phyloP scores from a whole-genome alignment of 139 green algal genomes.

The Chlamydomonas urium region DNA sequence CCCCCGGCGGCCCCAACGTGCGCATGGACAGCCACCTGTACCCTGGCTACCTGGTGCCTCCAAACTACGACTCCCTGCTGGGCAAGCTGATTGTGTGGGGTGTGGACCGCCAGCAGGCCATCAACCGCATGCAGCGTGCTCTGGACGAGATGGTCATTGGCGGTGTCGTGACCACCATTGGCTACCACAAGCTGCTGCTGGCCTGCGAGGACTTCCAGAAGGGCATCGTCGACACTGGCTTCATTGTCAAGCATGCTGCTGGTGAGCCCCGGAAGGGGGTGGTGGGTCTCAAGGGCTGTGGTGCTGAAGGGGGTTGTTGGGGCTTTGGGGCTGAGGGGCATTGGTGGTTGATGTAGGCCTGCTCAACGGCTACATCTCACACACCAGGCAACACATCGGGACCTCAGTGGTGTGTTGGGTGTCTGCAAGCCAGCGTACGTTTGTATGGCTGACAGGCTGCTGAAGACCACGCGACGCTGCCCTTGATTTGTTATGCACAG shows the following conservation, averaged over 20 bases:
- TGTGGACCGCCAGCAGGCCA: constrained; percentile 69
- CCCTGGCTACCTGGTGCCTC: constrained; percentile 89
- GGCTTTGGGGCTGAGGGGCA: too few species aligned
- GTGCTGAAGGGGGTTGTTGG: too few species aligned
- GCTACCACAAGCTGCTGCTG: constrained; percentile 88
- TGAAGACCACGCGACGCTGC: too few species aligned
- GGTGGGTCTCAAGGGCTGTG: too few species aligned
- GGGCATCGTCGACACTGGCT: constrained; percentile 74
- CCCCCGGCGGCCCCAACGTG: constrained; percentile 85
- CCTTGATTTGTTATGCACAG: too few species aligned
- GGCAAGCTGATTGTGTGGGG: constrained; percentile 98
- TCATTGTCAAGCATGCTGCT: constrained; percentile 80
- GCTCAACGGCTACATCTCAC: too few species aligned
- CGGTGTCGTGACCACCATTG: constrained; percentile 84
- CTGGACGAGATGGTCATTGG: constrained; percentile 67
- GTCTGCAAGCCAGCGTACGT: too few species aligned
- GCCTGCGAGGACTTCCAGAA: constrained; percentile 24
- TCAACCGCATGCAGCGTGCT: constrained; percentile 77
- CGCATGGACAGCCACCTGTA: constrained; percentile 97
- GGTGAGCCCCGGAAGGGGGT: too few species aligned
- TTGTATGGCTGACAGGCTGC: too few species aligned
- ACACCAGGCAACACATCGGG: too few species aligned
- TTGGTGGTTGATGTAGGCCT: too few species aligned
- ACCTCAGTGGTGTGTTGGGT: too few species aligned
- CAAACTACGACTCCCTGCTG: constrained; percentile 90